phyloP scores from a whole-genome alignment of 2,329 filamentous ascomycete genomes.

The Diaporthe ampelina region DNA sequence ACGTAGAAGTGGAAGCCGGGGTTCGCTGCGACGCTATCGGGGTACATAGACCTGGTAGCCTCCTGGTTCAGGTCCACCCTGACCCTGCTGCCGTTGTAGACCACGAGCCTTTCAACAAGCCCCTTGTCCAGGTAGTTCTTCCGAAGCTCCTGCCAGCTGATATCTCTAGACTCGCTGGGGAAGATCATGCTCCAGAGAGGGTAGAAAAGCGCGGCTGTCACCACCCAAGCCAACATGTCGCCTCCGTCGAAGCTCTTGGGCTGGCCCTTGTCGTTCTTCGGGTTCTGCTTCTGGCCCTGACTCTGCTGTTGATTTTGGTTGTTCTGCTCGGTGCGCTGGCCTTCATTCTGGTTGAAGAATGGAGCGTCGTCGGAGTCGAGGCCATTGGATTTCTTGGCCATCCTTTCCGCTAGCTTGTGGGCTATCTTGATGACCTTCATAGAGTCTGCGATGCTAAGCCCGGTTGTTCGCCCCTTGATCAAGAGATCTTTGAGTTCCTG shows the following conservation, averaged over 20 bases:
- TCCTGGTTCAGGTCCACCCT: constrained; percentile 82
- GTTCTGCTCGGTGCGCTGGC: constrained; percentile 44
- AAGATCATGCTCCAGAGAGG: constrained; percentile 59
- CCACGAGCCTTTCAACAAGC: constrained; percentile 91
- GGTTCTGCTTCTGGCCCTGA: constrained; percentile 46
- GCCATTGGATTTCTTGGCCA: constrained; percentile 43
- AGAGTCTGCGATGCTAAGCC: constrained; percentile 59
- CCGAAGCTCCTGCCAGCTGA: constrained; percentile 97
- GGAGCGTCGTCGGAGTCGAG: constrained; percentile 47
- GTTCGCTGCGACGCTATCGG: constrained; percentile 78
- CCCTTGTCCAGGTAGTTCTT: constrained; percentile 96
- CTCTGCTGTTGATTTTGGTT: constrained; percentile 39
- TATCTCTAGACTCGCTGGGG: constrained; percentile 72
- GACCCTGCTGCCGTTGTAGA: constrained; percentile 79
- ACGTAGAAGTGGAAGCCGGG: constrained; percentile 89
- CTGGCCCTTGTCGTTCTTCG: constrained; percentile 42
- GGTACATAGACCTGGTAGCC: constrained; percentile 79
- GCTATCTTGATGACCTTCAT: constrained; percentile 72
- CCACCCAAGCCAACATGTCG: constrained; percentile 65
- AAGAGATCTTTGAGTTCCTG: constrained; percentile 73
- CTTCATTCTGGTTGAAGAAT: constrained; percentile 45
- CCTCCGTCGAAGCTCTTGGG: constrained; percentile 51
- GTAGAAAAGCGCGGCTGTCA: constrained; percentile 61
- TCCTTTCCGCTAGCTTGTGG: constrained; percentile 65
- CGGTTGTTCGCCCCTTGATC: constrained; percentile 69